A percentile compares a stretch with the other conserved stretches of the same genome.
Conservation (phyloP, 805 yeast genomes). For the Yarrowia sp. region DNA sequence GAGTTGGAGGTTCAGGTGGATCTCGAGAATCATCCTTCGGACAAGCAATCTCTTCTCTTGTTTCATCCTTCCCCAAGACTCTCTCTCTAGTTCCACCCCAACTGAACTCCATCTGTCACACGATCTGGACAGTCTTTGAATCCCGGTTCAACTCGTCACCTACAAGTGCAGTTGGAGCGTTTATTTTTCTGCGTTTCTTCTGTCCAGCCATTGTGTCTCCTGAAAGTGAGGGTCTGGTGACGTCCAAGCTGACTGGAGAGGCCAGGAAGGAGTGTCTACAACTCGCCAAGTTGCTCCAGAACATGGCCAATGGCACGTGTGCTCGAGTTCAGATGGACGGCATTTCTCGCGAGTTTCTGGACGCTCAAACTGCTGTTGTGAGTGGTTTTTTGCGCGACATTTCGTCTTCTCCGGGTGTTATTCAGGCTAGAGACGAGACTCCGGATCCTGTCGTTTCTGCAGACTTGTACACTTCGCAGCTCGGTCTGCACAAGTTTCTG, state of each 20-base stretch:
- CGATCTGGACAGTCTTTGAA: constrained; percentile 55
- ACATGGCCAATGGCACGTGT: constrained; percentile 32
- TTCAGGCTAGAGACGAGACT: constrained; percentile 32
- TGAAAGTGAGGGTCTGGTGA: constrained; percentile 44
- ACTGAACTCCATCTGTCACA: constrained; percentile 53
- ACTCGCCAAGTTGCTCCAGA: constrained; percentile 36
- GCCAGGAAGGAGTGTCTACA: constrained; percentile 31
- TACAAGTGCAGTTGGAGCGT: constrained; percentile 75
- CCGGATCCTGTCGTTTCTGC: constrained; percentile 19
- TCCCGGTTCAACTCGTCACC: constrained; percentile 58
- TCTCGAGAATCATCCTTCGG: background rate
- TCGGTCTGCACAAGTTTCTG: constrained; percentile 48
- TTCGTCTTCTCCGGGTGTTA: background rate
- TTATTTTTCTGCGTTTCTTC: constrained; percentile 64
- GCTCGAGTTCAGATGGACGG: constrained; percentile 31
- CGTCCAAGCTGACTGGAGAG: constrained; percentile 28
- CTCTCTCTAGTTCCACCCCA: constrained; percentile 36
- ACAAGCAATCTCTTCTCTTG: constrained; percentile 15
- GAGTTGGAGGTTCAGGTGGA: background rate
- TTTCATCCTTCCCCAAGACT: constrained; percentile 55
- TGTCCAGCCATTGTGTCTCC: constrained; percentile 87
- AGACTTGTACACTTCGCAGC: constrained; percentile 37
- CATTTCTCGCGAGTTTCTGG: background rate
- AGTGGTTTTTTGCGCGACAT: constrained; percentile 34
- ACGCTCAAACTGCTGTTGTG: constrained; percentile 46